Evolutionary conservation across 2,329 filamentous ascomycete genomes (phyloP).

Genomic region (Penicillium sumatraense): DNA sequence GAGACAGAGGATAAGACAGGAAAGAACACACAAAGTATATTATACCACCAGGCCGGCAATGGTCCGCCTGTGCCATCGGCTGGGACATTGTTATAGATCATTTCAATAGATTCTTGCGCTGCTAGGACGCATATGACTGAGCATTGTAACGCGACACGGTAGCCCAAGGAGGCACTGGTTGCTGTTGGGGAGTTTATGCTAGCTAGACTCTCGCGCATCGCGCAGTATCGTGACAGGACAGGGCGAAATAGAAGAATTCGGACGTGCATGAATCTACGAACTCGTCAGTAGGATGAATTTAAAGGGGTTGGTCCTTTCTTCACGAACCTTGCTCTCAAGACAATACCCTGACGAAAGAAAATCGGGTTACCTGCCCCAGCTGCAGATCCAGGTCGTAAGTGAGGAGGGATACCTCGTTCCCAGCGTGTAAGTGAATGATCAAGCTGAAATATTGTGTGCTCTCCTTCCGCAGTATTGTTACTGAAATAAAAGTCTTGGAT

Average conservation of each 20-base stretch:
- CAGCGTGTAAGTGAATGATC: conserved; percentile 38
- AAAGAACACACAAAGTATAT: conserved; percentile 36
- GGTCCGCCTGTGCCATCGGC: conserved; percentile 32
- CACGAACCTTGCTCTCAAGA: conserved; percentile 36
- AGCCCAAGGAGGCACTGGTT: conserved; percentile 34
- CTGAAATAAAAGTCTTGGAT: conserved; percentile 35
- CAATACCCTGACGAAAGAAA: conserved; percentile 37
- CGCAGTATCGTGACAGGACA: conserved; percentile 37
- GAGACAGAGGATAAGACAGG: conserved; percentile 9
- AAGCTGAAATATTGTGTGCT: conserved; percentile 38
- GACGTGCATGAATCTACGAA: conserved; percentile 37
- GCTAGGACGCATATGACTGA: conserved; percentile 41
- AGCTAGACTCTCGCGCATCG: conserved; percentile 27
- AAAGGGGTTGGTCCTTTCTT: too few relatives aligned
- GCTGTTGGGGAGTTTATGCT: conserved; percentile 25
- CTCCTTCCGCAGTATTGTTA: conserved; percentile 26
- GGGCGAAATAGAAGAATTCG: conserved; percentile 40
- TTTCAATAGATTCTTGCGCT: conserved; percentile 37
- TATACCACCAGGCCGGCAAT: conserved; percentile 45
- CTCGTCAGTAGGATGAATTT: background rate
- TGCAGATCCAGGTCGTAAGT: conserved; percentile 24
- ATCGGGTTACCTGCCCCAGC: conserved; percentile 20
- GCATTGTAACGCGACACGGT: conserved; percentile 39
- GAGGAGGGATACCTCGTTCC: conserved; percentile 33
- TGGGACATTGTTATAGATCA: conserved; percentile 36